Conservation (phyloP, 345 rosid genomes). For the Camelina neglecta region DNA sequence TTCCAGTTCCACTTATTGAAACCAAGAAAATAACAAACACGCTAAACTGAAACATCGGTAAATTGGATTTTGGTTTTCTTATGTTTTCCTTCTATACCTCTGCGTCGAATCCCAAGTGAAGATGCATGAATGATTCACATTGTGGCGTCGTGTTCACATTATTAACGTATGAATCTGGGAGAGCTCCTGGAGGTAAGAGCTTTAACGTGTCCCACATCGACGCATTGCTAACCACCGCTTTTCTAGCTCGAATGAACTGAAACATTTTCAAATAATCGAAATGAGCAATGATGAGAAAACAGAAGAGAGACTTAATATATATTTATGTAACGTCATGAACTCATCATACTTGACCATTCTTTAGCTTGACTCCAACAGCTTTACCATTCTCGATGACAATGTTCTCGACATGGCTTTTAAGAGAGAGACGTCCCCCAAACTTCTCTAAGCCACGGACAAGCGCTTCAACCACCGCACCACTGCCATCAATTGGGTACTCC, state of each 20-base stretch:
- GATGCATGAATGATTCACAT: constrained; percentile 99
- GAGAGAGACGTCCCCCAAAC: constrained; percentile 77
- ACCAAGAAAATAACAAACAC: not conserved
- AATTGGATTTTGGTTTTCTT: not conserved
- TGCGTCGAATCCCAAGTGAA: constrained; percentile 90
- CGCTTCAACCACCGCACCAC: constrained; percentile 78
- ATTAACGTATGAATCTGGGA: constrained; percentile 63
- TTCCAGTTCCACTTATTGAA: constrained; percentile 25
- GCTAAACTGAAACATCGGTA: not conserved
- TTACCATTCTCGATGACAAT: constrained; percentile 73
- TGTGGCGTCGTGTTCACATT: constrained; percentile 61
- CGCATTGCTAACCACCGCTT: constrained; percentile 92
- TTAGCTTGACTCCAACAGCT: constrained; percentile 85
- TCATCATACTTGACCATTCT: constrained; percentile 78
- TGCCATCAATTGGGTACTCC: constrained; percentile 89
- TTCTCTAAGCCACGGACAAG: constrained; percentile 86
- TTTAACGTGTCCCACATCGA: constrained; percentile 92
- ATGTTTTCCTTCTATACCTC: constrained; percentile 48
- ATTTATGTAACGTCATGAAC: constrained; percentile 16
- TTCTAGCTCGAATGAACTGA: constrained; percentile 83
- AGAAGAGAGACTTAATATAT: not conserved
- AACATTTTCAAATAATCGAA: not conserved
- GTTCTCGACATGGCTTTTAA: constrained; percentile 77
- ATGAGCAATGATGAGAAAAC: not conserved
- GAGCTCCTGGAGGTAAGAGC: constrained; percentile 65